Conservation (phyloP, 805 yeast genomes). For the Metschnikowia kofuensis region DNA sequence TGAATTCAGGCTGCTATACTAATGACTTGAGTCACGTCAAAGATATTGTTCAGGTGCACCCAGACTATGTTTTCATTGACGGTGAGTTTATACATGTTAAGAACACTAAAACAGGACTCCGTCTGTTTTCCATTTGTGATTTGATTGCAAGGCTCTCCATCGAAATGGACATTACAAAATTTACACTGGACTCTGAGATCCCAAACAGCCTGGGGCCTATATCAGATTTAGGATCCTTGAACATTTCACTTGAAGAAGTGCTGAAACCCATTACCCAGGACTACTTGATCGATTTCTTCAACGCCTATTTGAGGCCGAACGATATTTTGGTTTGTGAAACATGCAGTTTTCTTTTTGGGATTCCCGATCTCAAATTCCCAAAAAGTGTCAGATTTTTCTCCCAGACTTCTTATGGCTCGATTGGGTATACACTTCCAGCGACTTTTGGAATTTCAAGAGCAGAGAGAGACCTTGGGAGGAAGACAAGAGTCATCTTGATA, state of each 20-base stretch:
- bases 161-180: slow-evolving; percentile 15
- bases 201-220: too few species aligned
- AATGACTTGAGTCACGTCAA: slow-evolving; percentile 21
- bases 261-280: slow-evolving; percentile 25
- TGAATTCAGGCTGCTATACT: slow-evolving; percentile 26
- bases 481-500: slow-evolving; percentile 61
- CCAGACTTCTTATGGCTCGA: slow-evolving; percentile 80
- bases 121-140: slow-evolving; percentile 28
- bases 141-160: slow-evolving; percentile 31
- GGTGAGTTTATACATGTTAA: slow-evolving; percentile 22
- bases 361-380: slow-evolving; percentile 66
- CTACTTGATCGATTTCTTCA: slow-evolving; percentile 33
- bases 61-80: slow-evolving; percentile 38
- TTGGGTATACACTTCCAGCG: slow-evolving; percentile 86
- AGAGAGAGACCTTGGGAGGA: slow-evolving; percentile 47
- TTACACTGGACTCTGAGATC: neutral
- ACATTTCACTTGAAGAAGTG: neutral
- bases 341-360: slow-evolving; percentile 76
- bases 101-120: slow-evolving; percentile 19
- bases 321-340: slow-evolving; percentile 80
- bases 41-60: slow-evolving; percentile 33
- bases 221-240: too few species aligned
- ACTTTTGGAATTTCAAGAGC: slow-evolving; percentile 81
- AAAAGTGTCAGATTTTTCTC: slow-evolving; percentile 49
- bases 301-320: slow-evolving; percentile 45